Base-by-base conservation (phyloP, 768 basidiomycete species). In the Botryobasidium botryosum region DNA sequence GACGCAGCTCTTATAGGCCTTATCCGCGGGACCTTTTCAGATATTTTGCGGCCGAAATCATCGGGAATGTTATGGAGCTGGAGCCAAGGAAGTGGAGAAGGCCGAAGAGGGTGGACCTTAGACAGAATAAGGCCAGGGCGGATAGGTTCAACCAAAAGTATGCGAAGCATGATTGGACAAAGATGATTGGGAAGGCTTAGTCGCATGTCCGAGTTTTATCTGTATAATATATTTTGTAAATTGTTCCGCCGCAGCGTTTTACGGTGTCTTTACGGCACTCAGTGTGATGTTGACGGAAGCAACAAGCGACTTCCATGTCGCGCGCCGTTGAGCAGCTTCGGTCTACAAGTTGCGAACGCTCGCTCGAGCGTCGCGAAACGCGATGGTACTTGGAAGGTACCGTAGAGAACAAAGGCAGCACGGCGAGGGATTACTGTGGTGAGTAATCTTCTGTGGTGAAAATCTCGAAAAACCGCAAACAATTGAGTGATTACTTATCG, bases 21-120 rank as follows among this genome's bases (percentile, higher is more conserved):
- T n/a, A n/a, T n/a, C n/a, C n/a, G n/a, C n/a, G n/a, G n/a, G n/a
- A n/a, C n/a, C n/a, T n/a, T n/a, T n/a, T 6, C 51, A 92, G 90
- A 48, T 94, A 85, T 58, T 99, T 99, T 58, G 91, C 88, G 0
- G 78, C 74, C 15, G 92, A 99, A 61, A 92, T 96, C 52, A 78
- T 97, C 50, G 92, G 92, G 6, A 88, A 86, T 53, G 57, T 94
- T 45, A 64, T 99, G 40, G 88, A 87, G 10, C 56, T 94, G 31
- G 88, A 92, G 56, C 76, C 91, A 2, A 65, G 86, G 45, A 68
- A 68, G 52, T 99, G 92, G 92, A 64, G 81, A 43, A 69, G 77
- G 52, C 90, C 92, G 2, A 71, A 72, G 53, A 68, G 71, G 50
- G 62, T 88, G 37, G 88, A 92, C 53, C 70, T 70, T 31, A 63